phyloP scores from a whole-genome alignment of 2,329 filamentous ascomycete species.

The Penicillium sp. region DNA sequence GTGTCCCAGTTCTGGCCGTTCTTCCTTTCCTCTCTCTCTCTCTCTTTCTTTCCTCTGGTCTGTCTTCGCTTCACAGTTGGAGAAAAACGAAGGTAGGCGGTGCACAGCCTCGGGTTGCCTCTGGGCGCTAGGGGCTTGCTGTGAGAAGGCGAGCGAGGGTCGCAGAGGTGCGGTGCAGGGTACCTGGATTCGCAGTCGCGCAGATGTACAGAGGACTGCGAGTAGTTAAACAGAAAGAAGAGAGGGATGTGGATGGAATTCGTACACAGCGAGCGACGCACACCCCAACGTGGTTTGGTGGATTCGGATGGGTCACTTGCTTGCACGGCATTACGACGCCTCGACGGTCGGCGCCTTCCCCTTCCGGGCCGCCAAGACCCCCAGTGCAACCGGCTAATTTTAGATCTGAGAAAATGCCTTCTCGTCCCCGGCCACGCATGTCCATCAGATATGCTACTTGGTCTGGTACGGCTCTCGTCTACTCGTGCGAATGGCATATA shows the following conservation, averaged over 20 bases:
- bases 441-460: no score
- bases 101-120: no score
- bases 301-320: slow-evolving; percentile 1
- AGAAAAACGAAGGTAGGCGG: background rate
- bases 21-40: background rate
- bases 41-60: background rate
- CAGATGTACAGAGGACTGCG: background rate
- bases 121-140: background rate
- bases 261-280: slow-evolving; percentile 1
- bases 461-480: no score
- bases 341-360: slow-evolving; percentile 6
- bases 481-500: no score
- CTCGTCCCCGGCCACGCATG: no score
- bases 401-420: slow-evolving; percentile 1
- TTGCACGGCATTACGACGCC: slow-evolving; percentile 11
- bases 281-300: slow-evolving; percentile 12
- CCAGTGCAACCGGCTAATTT: slow-evolving; percentile 7
- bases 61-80: background rate
- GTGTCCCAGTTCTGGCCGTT: background rate
- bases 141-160: background rate
- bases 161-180: background rate
- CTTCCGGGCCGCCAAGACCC: slow-evolving; percentile 10
- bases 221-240: background rate
- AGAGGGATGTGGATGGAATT: background rate
- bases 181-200: background rate